Conservation (phyloP, 495 filamentous ascomycete genomes). For the Usnea hakonensis region DNA sequence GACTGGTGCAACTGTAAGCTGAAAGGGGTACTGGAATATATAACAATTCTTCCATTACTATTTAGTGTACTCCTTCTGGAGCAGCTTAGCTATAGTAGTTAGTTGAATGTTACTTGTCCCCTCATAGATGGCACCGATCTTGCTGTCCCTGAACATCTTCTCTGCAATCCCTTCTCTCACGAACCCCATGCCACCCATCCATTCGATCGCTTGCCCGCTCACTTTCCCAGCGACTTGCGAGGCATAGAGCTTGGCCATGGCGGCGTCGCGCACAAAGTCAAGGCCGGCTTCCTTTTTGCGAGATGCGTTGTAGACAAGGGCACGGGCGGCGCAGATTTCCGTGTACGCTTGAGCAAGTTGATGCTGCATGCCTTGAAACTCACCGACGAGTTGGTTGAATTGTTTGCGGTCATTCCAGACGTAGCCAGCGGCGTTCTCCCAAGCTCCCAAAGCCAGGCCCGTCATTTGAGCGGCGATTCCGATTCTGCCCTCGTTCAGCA, state of each 20-base stretch:
- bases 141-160: constrained; percentile 97
- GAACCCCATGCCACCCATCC: constrained; percentile 99
- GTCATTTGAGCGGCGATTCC: constrained; percentile 99
- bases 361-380: constrained; percentile 99
- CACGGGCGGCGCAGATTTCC: constrained; percentile 84
- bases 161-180: constrained; percentile 93
- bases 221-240: constrained; percentile 89
- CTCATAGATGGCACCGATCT: constrained; percentile 98
- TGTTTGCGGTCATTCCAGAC: constrained; percentile 97
- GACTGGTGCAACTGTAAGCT: background rate
- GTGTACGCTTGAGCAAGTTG: constrained; percentile 95
- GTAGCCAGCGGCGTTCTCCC: constrained; percentile 87
- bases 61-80: constrained; percentile 81
- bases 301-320: constrained; percentile 91
- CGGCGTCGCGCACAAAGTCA: constrained; percentile 89
- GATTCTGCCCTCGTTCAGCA: constrained; percentile 97
- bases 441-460: constrained; percentile 87
- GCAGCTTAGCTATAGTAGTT: constrained; percentile 85
- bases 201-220: constrained; percentile 81
- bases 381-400: constrained; percentile 85
- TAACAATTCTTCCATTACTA: constrained; percentile 25
- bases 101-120: constrained; percentile 82
- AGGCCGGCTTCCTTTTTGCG: constrained; percentile 96
- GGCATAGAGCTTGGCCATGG: constrained; percentile 96
- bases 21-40: background rate